phyloP scores from a whole-genome alignment of 1,284 basidiomycete genomes.

The Mycosarcoma mackinlayi region DNA sequence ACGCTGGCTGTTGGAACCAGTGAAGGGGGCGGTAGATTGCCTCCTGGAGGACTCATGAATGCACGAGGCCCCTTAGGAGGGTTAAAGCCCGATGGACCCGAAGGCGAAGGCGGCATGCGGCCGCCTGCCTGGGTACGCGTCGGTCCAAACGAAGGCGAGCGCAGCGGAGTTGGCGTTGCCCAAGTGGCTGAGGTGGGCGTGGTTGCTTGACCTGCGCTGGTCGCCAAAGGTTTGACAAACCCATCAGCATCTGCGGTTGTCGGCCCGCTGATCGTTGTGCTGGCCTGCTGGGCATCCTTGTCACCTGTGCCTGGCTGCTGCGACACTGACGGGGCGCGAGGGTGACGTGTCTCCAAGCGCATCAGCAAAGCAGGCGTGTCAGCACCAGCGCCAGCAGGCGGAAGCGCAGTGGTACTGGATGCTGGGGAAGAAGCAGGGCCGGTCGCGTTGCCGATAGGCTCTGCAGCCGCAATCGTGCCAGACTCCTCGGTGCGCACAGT shows the following conservation, averaged over 20 bases:
- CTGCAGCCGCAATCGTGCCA: not conserved
- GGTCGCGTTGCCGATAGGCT: not conserved
- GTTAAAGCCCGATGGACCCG: constrained; percentile 26
- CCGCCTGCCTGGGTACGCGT: constrained; percentile 9
- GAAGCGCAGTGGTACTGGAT: constrained; percentile 3
- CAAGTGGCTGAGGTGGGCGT: not conserved
- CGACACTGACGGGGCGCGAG: constrained; percentile 12
- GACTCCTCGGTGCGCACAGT: not conserved
- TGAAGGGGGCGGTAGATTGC: constrained; percentile 8
- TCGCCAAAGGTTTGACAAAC: constrained; percentile 13
- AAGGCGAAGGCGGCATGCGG: constrained; percentile 33
- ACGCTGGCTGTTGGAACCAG: constrained; percentile 4
- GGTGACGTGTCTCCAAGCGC: constrained; percentile 26
- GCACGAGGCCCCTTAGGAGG: constrained; percentile 45
- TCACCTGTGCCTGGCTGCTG: constrained; percentile 12
- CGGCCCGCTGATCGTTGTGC: not conserved
- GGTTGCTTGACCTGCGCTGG: constrained; percentile 3
- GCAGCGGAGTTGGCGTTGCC: constrained; percentile 12
- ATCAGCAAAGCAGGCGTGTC: constrained; percentile 26
- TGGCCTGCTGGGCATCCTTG: constrained; percentile 6
- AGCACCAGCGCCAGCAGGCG: constrained; percentile 2
- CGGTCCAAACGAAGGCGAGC: constrained; percentile 30
- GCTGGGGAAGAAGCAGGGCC: constrained; percentile 12
- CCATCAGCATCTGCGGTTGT: constrained; percentile 18
- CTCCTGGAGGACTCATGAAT: constrained; percentile 33